A percentile compares a stretch with the other conserved stretches of the same genome.
phyloP scores from a whole-genome alignment of 331 rosid species.

The Acacia pycnantha region DNA sequence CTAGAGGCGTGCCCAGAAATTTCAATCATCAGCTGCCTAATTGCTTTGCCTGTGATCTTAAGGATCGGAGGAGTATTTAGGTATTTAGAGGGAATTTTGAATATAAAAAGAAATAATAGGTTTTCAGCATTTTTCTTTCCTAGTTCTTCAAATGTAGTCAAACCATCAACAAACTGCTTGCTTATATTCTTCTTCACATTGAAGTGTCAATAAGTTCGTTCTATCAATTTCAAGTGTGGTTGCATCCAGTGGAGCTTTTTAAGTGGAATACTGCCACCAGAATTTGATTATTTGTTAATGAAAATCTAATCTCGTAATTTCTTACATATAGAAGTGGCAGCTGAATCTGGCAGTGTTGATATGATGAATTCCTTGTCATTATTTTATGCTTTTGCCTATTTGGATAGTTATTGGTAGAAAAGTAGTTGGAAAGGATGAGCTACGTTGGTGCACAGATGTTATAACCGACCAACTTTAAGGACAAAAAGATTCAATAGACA shows the following conservation, averaged over 20 bases:
- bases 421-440: constrained; percentile 13
- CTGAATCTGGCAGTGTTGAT: constrained; percentile 9
- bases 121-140: neutral
- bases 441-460: neutral
- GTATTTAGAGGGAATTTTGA: neutral
- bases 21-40: neutral
- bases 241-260: neutral
- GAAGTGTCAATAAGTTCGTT: neutral
- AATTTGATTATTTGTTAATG: neutral
- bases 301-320: neutral
- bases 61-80: neutral
- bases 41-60: neutral
- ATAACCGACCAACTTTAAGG: neutral
- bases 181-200: neutral
- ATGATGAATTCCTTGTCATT: neutral
- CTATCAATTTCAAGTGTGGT: neutral
- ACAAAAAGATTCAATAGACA: neutral
- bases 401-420: constrained; percentile 15
- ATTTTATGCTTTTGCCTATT: constrained; percentile 1
- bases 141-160: neutral
- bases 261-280: neutral
- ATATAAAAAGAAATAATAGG: neutral
- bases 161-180: neutral
- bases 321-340: neutral
- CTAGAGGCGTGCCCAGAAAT: neutral